Evolutionary conservation across 805 yeast genomes (phyloP), one percentile per base, ranked within the genome.

Genomic region (Saturnispora saitoi): DNA sequence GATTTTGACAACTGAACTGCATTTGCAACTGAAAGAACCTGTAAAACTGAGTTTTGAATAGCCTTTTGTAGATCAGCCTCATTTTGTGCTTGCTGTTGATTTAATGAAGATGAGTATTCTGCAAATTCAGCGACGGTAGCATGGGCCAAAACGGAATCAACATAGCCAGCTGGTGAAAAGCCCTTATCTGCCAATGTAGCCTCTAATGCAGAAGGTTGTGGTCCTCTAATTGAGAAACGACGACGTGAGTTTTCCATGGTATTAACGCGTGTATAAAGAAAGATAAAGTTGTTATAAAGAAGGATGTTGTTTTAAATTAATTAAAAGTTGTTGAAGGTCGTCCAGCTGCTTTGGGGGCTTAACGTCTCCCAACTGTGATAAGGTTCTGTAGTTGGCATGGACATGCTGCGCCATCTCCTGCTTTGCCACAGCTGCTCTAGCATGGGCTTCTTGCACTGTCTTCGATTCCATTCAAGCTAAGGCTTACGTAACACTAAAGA

Each of bases 1-100:
- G 69, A 34, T 48, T 82, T 81, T 0, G 95, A 81, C n/a, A 70
- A 69, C 32, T 72, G 70, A 31, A 89, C 68, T 50, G 84, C 83
- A 28, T 72, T 71, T 38, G 81, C 75, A 11, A 85, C 76, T 41
- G 74, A 75, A 45, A 80, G 61, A 30, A 83, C 78, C 54, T 78
- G 78, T 54, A 74, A 76, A 56, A 77, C 84, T 36, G 86, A 84
- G 59, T 76, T 76, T 55, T 78, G 73, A 28, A 85, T 76, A 46
- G 76, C 76, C 29, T 63, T 63, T 56, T 81, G 81, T 44, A 83
- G 77, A 51, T 81, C 86, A 24, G 68, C 67, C 17, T 75, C 75
- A 36, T 84, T 75, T 40, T 72, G 17, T 3, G 32, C 20, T 20
- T 48, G 49, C 19, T 47, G 45, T 17, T 47, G 49, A 11, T 26